Base-by-base conservation (phyloP, 108 stramenopile genomes). In the Nannochloropsis salina region DNA sequence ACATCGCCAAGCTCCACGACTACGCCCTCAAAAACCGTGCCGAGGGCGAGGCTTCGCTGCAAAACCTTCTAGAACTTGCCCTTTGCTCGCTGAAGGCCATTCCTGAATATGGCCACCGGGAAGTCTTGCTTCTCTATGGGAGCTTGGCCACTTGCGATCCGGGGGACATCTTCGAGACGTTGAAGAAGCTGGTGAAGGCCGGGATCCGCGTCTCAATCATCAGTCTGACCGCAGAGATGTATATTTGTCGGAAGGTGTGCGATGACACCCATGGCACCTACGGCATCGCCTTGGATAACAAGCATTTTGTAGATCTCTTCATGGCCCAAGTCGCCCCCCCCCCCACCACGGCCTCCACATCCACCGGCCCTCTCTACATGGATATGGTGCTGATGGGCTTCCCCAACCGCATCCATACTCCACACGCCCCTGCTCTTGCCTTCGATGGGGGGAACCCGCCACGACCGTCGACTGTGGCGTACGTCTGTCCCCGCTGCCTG, bases 331-430 rank as follows among this genome's bases (percentile, higher is more conserved):
- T 88, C 74, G 87, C 90, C 12, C 91, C 91, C 41, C 91, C 91
- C 43, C 88, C 91, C 21, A 89, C 90, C 21, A 84, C 45, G 80
- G 44, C 85, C 42, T 42, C 85, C 31, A 42, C 84, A 5, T 61
- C 61, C 61, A 74, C 41, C 40, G 90, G 86, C 44, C 31, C 91
- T 8, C 85, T 86, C 41, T 88, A 86, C 44, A 90, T 90, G 51
- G 91, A 91, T 47, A 86, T 92, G 45, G 88, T 92, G 41, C 42
- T 44, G 10, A 92, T 92, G 91, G 91, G 91, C n/a, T 92, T 92
- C 86, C 91, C 91, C 1, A 40, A 45, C n/a, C 83, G 86, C 40
- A 83, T 83, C 15, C 83, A 89, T 82, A 82, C 82, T 12, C 12
- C 51, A 12, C 41, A 15, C 22, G 81, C 20, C 41, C 15, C 41